These are phyloP conservation scores for Malus hybrid DNA, from an alignment of 331 rosid species.

Conservation along the genomic window DNA sequence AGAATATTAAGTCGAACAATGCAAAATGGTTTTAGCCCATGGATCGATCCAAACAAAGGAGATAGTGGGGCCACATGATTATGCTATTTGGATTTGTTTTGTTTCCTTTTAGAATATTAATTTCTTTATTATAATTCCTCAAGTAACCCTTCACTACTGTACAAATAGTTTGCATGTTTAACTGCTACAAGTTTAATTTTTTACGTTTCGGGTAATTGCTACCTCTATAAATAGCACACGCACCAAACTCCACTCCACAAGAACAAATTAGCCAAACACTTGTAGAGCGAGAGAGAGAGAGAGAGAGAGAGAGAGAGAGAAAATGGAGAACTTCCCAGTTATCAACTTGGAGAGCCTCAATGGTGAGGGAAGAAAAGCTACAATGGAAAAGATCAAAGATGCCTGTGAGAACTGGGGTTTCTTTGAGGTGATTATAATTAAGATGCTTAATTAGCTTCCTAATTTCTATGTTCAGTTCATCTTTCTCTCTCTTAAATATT, in stretches of 20 bases:
- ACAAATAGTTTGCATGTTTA: background rate
- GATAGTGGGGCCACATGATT: background rate
- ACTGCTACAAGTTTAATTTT: no score
- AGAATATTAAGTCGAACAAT: background rate
- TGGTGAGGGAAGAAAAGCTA: slow-evolving; percentile 58
- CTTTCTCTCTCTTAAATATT: background rate
- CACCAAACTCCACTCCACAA: slow-evolving; percentile 7
- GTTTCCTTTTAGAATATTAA: background rate
- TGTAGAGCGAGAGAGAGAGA: background rate
- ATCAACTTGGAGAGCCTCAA: slow-evolving; percentile 61
- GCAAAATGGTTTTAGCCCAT: background rate
- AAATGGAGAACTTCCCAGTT: slow-evolving; percentile 72
- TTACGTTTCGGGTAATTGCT: background rate
- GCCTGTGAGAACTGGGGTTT: slow-evolving; percentile 97
- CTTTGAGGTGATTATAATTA: slow-evolving; percentile 58
- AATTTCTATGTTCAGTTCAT: background rate
- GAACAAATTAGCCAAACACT: background rate
- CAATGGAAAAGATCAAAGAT: slow-evolving; percentile 65
- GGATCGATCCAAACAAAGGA: background rate
- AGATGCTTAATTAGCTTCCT: background rate
- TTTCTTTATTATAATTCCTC: background rate
- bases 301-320: background rate
- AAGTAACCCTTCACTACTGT: background rate
- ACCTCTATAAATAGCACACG: slow-evolving; percentile 48
- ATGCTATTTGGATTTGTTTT: background rate